phyloP scores from a whole-genome alignment of 2,329 filamentous ascomycete species.

The Elsinoe australis region DNA sequence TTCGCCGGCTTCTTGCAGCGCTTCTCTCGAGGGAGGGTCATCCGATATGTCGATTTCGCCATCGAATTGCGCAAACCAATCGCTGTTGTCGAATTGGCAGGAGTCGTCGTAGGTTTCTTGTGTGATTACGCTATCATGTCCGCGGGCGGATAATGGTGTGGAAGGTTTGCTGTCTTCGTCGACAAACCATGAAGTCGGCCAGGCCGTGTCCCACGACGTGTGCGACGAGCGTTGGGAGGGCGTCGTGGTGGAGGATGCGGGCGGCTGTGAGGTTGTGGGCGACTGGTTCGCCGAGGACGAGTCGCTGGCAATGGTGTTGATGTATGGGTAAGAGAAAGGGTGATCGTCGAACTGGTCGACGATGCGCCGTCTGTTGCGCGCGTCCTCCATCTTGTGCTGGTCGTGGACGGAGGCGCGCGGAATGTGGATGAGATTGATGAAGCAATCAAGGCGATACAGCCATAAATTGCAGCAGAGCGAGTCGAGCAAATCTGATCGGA shows the following conservation, averaged over 20 bases:
- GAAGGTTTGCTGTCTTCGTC: slow-evolving; percentile 11
- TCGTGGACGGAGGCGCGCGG: slow-evolving; percentile 3
- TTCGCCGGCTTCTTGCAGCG: slow-evolving; percentile 28
- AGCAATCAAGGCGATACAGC: slow-evolving; percentile 6
- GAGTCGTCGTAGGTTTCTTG: slow-evolving; percentile 6
- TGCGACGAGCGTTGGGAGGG: slow-evolving; percentile 12
- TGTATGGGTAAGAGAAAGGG: slow-evolving; percentile 13
- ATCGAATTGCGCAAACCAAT: slow-evolving; percentile 32
- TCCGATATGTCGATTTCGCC: slow-evolving; percentile 28
- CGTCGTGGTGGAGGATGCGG: slow-evolving; percentile 1
- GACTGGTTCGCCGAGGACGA: slow-evolving; percentile 14
- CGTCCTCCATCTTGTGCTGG: slow-evolving; percentile 10
- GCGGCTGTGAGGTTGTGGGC: slow-evolving; percentile 3
- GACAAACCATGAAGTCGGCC: slow-evolving; percentile 14
- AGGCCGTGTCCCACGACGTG: slow-evolving; percentile 13
- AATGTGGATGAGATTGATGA: background rate
- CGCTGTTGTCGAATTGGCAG: slow-evolving; percentile 24
- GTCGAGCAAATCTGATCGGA: background rate
- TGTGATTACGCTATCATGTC: slow-evolving; percentile 4
- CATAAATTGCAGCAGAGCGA: too few species aligned
- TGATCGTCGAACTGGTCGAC: slow-evolving; percentile 13
- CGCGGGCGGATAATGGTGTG: background rate
- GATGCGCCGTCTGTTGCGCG: slow-evolving; percentile 7
- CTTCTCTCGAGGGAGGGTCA: slow-evolving; percentile 29
- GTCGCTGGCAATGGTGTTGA: background rate